These are phyloP conservation scores for Cyberlindnera veronae DNA, from an alignment of 805 yeast species.

Conservation along the genomic window DNA sequence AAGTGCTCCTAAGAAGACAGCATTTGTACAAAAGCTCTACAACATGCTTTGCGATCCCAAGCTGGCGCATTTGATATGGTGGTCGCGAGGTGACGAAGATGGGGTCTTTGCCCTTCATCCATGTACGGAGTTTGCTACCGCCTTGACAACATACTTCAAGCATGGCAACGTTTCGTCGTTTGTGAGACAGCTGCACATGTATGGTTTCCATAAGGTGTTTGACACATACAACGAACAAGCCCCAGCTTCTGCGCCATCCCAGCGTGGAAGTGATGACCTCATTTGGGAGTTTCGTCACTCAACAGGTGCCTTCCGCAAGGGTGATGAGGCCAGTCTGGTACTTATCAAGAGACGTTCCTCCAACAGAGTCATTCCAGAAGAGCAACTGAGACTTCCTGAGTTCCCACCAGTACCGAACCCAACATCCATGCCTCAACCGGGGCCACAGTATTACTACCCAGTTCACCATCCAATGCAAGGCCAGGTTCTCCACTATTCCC, in stretches of 20 bases:
- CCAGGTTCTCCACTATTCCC: constrained; percentile 1
- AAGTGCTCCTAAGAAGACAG: constrained; percentile 29
- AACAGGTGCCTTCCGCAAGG: constrained; percentile 66
- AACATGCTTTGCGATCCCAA: constrained; percentile 56
- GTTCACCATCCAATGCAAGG: neutral
- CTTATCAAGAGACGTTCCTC: constrained; percentile 60
- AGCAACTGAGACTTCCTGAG: constrained; percentile 14
- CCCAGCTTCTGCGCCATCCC: constrained; percentile 2
- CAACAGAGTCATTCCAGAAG: constrained; percentile 19
- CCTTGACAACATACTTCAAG: constrained; percentile 74
- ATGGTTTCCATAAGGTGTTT: constrained; percentile 82
- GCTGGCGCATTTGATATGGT: constrained; percentile 58
- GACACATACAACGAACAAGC: constrained; percentile 22
- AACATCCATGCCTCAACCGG: neutral
- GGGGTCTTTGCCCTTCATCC: constrained; percentile 65
- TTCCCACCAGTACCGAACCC: constrained; percentile 1
- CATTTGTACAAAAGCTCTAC: constrained; percentile 62
- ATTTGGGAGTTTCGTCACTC: constrained; percentile 83
- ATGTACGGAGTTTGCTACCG: constrained; percentile 57
- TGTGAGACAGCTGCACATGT: constrained; percentile 94
- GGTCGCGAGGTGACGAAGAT: constrained; percentile 44
- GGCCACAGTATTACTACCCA: constrained; percentile 8
- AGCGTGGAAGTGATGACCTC: constrained; percentile 21
- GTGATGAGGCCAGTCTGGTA: constrained; percentile 60
- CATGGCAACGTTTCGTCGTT: constrained; percentile 93